Evolutionary conservation across 345 rosid species (phyloP).

Genomic region (Anacardium occidentale): DNA sequence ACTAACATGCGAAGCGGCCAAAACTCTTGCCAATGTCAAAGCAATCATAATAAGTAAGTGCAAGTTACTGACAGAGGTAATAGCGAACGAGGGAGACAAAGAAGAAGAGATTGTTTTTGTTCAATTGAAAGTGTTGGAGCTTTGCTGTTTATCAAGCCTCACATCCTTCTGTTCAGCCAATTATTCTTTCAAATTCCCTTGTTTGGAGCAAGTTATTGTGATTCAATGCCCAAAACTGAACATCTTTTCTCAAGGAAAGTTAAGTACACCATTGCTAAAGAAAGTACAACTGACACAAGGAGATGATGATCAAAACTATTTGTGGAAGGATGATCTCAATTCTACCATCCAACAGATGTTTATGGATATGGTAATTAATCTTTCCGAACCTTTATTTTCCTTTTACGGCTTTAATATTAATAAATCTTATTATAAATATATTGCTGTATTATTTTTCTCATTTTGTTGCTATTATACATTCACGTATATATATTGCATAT

Average conservation of each 20-base stretch:
- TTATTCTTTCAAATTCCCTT: not conserved
- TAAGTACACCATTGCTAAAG: not conserved
- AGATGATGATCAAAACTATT: too few species aligned
- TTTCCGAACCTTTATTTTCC: too few species aligned
- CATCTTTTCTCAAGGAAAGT: not conserved
- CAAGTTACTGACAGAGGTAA: not conserved
- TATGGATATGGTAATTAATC: too few species aligned
- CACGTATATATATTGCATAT: too few species aligned
- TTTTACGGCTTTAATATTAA: too few species aligned
- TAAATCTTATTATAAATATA: too few species aligned
- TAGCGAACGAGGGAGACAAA: not conserved
- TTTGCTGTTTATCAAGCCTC: not conserved
- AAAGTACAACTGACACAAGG: not conserved
- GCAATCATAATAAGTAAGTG: too few species aligned
- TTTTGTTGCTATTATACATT: too few species aligned
- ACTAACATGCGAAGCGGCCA: not conserved
- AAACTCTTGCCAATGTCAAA: not conserved
- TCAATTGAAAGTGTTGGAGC: not conserved
- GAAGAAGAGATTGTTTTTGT: not conserved
- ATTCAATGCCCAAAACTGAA: not conserved
- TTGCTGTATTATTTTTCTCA: too few species aligned
- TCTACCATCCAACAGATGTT: too few species aligned
- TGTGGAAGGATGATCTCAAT: too few species aligned
- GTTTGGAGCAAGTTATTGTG: not conserved
- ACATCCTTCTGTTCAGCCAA: not conserved